Evolutionary conservation across 2,329 filamentous ascomycete species (phyloP), one percentile per base, ranked within the genome.

Genomic region (Aspergillus alliaceus): DNA sequence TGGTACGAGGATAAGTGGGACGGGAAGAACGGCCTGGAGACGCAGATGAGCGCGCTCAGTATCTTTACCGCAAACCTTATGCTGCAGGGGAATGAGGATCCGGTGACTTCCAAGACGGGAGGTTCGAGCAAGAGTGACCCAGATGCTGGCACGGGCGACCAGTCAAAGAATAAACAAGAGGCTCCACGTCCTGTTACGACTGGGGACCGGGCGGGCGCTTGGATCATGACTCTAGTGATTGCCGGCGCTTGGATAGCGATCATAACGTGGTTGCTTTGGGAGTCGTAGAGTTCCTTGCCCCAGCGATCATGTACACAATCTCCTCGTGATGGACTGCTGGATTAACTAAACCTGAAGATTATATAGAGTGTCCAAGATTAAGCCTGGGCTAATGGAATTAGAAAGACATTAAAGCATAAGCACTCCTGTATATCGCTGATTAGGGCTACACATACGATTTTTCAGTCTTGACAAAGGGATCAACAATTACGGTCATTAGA

Each of bases 1-100:
- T 77, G 75, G 75, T 67, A 63, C n/a, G 53, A 66, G 15, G 42
- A 54, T 7, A 66, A 60, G 24, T 71, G 62, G 58, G 70, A 72
- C 40, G 69, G 68, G 15, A 64, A 48, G 25, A 57, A 60, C 24
- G 66, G 66, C 18, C 56, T 71, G 3, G 69, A 68, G 25, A 64
- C 72, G 56, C 66, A 72, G 57, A 70, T 73, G 68, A 68, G 64
- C 42, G 70, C 66, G 1, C 50, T 67, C 4, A 58, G 52, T 22
- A 53, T 60, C 18, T 53, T 58, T 27, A 42, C 50, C 15, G 31
- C 58, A 14, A 60, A 56, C n/a, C 9, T 60, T 29, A 51, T 53
- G 7, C 34, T 51, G 8, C 49, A 39, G 20, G 29, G 27, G 31
- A 12, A 20, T 27, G n/a, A 53, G n/a, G n/a, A 27, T 2, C 35